Base-by-base conservation (phyloP, 2,329 filamentous ascomycete species). In the Didymella sp. region DNA sequence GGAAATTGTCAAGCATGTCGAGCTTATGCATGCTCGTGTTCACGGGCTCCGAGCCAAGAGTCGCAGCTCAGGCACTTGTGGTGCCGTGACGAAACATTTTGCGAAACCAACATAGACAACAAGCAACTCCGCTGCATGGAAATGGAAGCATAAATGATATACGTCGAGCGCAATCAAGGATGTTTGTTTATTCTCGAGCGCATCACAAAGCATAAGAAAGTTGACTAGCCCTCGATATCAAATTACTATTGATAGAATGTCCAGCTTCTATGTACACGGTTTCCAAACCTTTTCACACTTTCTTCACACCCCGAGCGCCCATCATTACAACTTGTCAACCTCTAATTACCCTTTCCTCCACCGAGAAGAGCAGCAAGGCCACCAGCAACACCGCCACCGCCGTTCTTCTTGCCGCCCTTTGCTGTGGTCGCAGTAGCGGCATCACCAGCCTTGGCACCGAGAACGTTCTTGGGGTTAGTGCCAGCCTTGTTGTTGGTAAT, bases 401-500 rank as follows among this genome's bases (percentile, higher is more conserved):
- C 53, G 12, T 33, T 41, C 30, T 49, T 50, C 28, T 48, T 51
- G 19, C 48, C 53, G 6, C 33, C 47, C 11, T 41, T 8, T 27
- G 3, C 33, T 2, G 55, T 41, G 19, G 44, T 25, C 17, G 55
- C 12, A 27, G 51, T 45, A 8, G 56, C 56, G 22, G 56, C 56
- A 51, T 59, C 56, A 45, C 56, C 56, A 28, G 50, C 49, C 5
- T 46, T 13, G 9, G 51, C 56, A 44, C 56, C 56, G 17, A 59
- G 56, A 3, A 57, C 64, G 31, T 58, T 63, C 51, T 31, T 60
- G 24, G 64, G 64, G 41, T 63, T 69, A 1, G 67, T 69, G 6
- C 67, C 67, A 7, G 67, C 67, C 2, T 53, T 56, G 56, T 67
- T 66, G 50, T 69, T 69, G 4, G 48, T 28, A 11, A 69, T 44